A percentile compares a stretch with the other conserved stretches of the same genome.
These are phyloP conservation scores for Chlorella sorokiniana DNA, from an alignment of 139 green algal species.

Conservation along the genomic window DNA sequence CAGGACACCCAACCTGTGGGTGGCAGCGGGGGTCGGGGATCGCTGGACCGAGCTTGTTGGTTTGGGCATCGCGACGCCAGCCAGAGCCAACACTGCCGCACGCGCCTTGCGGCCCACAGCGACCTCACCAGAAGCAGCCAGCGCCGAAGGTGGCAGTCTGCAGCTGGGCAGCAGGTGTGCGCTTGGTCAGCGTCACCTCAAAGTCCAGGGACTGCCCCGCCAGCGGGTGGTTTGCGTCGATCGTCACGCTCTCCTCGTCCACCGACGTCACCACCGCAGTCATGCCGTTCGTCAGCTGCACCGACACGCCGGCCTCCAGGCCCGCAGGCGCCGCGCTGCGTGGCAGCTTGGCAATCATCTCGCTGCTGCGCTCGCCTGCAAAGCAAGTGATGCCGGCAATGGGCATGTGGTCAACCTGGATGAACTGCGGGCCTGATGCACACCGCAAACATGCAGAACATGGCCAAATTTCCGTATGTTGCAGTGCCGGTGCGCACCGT, in stretches of 20 bases:
- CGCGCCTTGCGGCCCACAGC: neutral
- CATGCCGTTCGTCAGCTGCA: conserved; percentile 63
- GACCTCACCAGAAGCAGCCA: conserved; percentile 38
- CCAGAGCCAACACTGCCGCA: no score
- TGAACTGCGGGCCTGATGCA: neutral
- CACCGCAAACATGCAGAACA: neutral
- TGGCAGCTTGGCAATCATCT: conserved; percentile 52
- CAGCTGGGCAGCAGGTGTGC: conserved; percentile 42
- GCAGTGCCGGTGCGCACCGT: conserved; percentile 36
- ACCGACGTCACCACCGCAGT: conserved; percentile 8
- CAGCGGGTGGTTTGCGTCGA: conserved; percentile 80
- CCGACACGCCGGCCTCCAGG: conserved; percentile 49
- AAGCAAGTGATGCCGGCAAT: neutral
- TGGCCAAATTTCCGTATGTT: neutral
- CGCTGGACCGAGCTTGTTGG: no score
- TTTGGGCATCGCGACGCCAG: no score
- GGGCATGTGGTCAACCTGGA: neutral
- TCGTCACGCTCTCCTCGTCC: conserved; percentile 36
- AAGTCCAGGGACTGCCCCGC: conserved; percentile 75
- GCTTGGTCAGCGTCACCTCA: conserved; percentile 68
- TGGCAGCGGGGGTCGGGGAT: no score
- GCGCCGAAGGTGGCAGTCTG: conserved; percentile 61
- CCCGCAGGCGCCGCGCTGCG: conserved; percentile 48
- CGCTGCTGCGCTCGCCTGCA: conserved; percentile 35
- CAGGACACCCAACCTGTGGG: no score